Evolutionary conservation across 2,329 filamentous ascomycete species (phyloP).

Genomic region (Apiospora malaysiana): DNA sequence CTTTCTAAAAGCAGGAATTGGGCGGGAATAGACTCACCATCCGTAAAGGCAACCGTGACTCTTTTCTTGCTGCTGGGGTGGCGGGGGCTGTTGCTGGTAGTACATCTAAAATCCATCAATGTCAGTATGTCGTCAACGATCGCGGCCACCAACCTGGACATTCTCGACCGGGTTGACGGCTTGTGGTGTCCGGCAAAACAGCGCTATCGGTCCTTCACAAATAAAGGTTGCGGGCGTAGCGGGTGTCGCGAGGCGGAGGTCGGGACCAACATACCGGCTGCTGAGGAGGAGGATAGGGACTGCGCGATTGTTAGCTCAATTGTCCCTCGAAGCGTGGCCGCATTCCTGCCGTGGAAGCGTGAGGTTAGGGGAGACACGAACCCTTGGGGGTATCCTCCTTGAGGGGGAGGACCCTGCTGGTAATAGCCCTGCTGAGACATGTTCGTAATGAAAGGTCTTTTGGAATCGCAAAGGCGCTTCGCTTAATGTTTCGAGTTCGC

Average conservation of each 20-base stretch:
- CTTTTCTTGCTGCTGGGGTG: constrained; percentile 42
- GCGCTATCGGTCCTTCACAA: background rate
- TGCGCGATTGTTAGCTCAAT: constrained; percentile 29
- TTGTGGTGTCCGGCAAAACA: background rate
- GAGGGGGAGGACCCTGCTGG: constrained; percentile 19
- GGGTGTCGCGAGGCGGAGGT: background rate
- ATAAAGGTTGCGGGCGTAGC: background rate
- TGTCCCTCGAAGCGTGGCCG: background rate
- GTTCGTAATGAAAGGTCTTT: background rate
- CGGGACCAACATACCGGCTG: background rate
- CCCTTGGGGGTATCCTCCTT: background rate
- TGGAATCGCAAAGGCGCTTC: background rate
- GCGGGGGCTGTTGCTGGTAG: constrained; percentile 42
- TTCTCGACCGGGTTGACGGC: background rate
- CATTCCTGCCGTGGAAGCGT: background rate
- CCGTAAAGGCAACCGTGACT: constrained; percentile 48
- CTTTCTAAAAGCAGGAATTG: background rate
- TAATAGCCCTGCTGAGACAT: constrained; percentile 22
- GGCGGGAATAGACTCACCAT: constrained; percentile 38
- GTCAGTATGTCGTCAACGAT: constrained; percentile 14
- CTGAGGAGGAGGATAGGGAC: constrained; percentile 31
- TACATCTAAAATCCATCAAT: constrained; percentile 38
- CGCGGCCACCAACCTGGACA: background rate
- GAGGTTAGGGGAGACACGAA: background rate
- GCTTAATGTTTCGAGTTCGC: background rate